These are phyloP conservation scores for Micractinium conductrix DNA, from an alignment of 139 green algal genomes.

Conservation along the genomic window DNA sequence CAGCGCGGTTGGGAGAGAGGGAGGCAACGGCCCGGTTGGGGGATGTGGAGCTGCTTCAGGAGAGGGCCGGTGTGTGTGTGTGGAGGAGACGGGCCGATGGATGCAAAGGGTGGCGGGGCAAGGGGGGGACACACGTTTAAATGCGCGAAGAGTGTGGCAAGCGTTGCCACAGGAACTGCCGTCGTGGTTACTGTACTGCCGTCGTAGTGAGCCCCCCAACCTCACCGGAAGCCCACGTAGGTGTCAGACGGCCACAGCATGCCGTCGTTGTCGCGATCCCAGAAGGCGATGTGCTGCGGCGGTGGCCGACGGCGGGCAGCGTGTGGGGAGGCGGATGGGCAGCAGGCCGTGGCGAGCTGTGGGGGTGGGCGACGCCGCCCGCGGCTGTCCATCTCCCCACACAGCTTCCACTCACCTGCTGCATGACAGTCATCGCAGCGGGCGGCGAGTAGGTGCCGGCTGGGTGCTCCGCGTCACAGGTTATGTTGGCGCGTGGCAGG, in stretches of 20 bases:
- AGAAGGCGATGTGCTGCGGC: slow-evolving; percentile 37
- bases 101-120: not conserved
- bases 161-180: no score
- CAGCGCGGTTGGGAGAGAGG: not conserved
- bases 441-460: slow-evolving; percentile 26
- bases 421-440: slow-evolving; percentile 37
- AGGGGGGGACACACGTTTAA: no score
- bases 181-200: no score
- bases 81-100: not conserved
- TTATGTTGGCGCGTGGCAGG: slow-evolving; percentile 40
- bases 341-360: not conserved
- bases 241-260: slow-evolving; percentile 18
- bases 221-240: slow-evolving; percentile 53
- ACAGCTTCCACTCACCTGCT: not conserved
- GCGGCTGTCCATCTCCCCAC: not conserved
- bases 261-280: slow-evolving; percentile 22
- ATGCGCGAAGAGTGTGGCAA: no score
- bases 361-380: not conserved
- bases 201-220: not conserved
- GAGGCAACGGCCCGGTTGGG: no score
- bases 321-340: not conserved
- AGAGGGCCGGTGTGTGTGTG: not conserved
- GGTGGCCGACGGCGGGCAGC: not conserved
- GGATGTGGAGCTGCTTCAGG: no score
- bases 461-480: slow-evolving; percentile 33